Percentiles rank a stretch among this genome's conserved stretches.
These are phyloP conservation scores for Pseudevernia furfuracea DNA, from an alignment of 495 filamentous ascomycete genomes.

Conservation along the genomic window DNA sequence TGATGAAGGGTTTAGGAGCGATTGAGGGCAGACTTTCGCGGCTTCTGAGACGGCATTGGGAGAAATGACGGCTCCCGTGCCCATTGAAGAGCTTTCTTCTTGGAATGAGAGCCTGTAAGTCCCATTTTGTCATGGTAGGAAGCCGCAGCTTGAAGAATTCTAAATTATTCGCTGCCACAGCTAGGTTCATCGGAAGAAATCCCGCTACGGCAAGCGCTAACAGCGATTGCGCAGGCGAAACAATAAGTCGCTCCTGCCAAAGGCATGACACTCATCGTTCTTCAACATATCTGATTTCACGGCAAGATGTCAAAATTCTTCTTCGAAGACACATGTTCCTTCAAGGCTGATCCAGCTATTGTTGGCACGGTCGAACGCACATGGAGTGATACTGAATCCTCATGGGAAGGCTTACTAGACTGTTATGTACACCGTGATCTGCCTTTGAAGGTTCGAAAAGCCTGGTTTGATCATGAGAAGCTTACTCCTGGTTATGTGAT, in stretches of 20 bases:
- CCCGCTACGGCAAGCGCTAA: neutral
- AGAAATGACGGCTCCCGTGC: neutral
- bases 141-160: neutral
- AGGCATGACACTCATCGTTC: no score
- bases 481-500: slow-evolving; percentile 31
- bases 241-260: neutral
- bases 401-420: neutral
- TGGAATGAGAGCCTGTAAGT: neutral
- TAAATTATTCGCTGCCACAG: no score
- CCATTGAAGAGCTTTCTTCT: neutral
- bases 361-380: slow-evolving; percentile 29
- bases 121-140: slow-evolving; percentile 7
- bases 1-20: slow-evolving; percentile 70
- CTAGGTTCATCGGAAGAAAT: neutral
- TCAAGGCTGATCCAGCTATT: slow-evolving; percentile 29
- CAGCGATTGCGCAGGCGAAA: neutral
- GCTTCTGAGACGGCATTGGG: slow-evolving; percentile 16
- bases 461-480: slow-evolving; percentile 13
- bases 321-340: slow-evolving; percentile 27
- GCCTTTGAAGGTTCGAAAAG: slow-evolving; percentile 24
- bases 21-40: slow-evolving; percentile 34
- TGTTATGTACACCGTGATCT: slow-evolving; percentile 24
- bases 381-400: slow-evolving; percentile 12
- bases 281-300: neutral
- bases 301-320: slow-evolving; percentile 27